Base-by-base conservation (phyloP, 2,329 filamentous ascomycete genomes). In the Coniochaeta sp. region DNA sequence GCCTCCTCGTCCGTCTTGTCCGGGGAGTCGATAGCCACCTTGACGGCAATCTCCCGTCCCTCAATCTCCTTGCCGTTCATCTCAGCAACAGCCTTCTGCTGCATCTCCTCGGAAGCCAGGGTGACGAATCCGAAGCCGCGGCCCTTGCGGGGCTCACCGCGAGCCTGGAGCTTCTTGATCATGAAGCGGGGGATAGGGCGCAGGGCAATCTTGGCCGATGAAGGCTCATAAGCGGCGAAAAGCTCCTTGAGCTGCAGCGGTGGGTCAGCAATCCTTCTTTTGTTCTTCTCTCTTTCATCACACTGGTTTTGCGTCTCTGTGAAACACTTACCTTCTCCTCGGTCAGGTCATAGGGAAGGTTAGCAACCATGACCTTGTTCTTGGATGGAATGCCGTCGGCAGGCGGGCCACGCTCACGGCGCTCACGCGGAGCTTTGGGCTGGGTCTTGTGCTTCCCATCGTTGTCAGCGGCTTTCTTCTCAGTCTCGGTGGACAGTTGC, bases 61-160 rank as follows among this genome's bases (percentile, higher is more conserved):
- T 98, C 95, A 68, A 99, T 95, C 76, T 96, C 91, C 87, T 96
- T 98, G 80, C 92, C 95, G 79, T 99, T 97, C 95, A 99, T 99
- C 84, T 99, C 95, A 59, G 80, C 74, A 67, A 97, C 96, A 67
- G 95, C 95, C 89, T 97, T 96, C 81, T 96, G 88, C 84, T 99
- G 95, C 72, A 93, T 79, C 79, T 96, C 93, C 83, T 99, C 93
- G 19, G 91, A 96, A 65, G 89, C 89, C 64, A 99, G 88, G 63
- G 92, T 98, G 65, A 99, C 95, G 76, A 99, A 99, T 67, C 95
- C 95, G 76, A 99, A 99, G 67, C 95, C 95, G 82, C 95, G 95
- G 64, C 95, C 95, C 89, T 99, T 99, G 82, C 95, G 95, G 71
- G 93, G 88, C 82, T 99, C 95, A 73, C 93, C 93, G 74, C 95